A percentile compares a stretch with the other conserved stretches of the same genome.
Evolutionary conservation across 148 eudicot genomes (phyloP).

Genomic region (Suaeda aralocaspica): DNA sequence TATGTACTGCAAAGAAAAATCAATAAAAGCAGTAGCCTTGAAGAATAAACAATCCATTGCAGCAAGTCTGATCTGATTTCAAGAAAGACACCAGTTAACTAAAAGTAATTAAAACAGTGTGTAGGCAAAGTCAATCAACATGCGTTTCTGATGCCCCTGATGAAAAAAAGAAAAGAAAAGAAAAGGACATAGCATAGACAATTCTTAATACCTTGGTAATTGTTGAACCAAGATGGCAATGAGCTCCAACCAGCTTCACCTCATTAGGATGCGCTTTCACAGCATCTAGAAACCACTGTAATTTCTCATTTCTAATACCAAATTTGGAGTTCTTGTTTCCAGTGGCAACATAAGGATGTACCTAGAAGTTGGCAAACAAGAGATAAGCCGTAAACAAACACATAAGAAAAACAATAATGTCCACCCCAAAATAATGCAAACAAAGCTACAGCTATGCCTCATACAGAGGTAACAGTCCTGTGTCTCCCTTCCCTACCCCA

Average conservation of each 20-base stretch:
- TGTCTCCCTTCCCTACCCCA: no score
- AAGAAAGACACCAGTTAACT: no score
- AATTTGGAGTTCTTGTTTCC: constrained; percentile 92
- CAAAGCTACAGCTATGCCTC: no score
- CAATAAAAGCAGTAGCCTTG: background rate
- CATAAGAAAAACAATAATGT: background rate
- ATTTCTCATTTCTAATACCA: constrained; percentile 91
- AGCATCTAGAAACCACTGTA: constrained; percentile 95
- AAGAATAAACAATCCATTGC: background rate
- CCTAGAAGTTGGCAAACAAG: constrained; percentile 31
- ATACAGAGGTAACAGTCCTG: no score
- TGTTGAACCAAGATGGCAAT: constrained; percentile 95
- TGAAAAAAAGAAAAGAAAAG: no score
- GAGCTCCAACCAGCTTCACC: constrained; percentile 87
- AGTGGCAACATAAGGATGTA: constrained; percentile 93
- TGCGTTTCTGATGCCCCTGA: no score
- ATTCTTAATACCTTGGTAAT: constrained; percentile 63
- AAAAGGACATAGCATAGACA: background rate
- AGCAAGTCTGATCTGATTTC: no score
- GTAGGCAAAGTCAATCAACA: background rate
- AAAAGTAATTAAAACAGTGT: background rate
- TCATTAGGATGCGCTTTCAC: constrained; percentile 88
- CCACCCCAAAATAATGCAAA: no score
- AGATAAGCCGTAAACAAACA: background rate
- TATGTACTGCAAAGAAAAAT: background rate